Base-by-base conservation (phyloP, 2,329 filamentous ascomycete species). In the Pyrenophora teres region DNA sequence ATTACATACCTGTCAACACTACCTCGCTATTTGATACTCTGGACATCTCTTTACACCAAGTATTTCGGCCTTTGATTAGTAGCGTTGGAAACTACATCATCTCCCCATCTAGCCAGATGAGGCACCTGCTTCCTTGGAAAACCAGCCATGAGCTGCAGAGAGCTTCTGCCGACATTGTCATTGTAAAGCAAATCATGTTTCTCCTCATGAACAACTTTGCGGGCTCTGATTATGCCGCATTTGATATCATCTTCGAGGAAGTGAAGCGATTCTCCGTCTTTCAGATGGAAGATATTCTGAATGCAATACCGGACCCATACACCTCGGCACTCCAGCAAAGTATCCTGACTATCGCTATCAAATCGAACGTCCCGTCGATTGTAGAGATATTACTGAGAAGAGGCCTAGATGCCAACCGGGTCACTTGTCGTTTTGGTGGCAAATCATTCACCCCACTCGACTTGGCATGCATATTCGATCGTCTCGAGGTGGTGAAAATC, bases 181-280 rank as follows among this genome's bases (percentile, higher is more conserved):
- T 56, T 15, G 13, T 56, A 18, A 49, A 37, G 21, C 52, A 52
- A 10, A 52, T 52, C 16, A 36, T 56, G 7, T 56, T 48, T 15
- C 37, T 56, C 2, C 36, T 52, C 5, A 46, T 56, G 35, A 56
- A 56, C 21, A 52, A 56, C 35, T 56, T 52, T 9, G 40, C 40
- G 1, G 40, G 39, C 5, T 41, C 43, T 4, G 40, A 56, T 19
- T 39, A 51, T 3, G 40, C 43, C 1, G 35, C 18, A 4, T 52
- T 52, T 16, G 48, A 56, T 10, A 33, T 8, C 8, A 19, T 56
- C n/a, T 52, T 56, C 35, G 41, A 52, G 40, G 48, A 56, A n/a
- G 38, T 56, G 16, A 40, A 31, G 9, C 23, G 27, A 5, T 52
- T 52, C 30, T 30, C 48, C 13, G 9, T 46, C 5, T 10, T 35